Conservation (phyloP, 2,329 filamentous ascomycete genomes). For the Hypoxylon sp. region DNA sequence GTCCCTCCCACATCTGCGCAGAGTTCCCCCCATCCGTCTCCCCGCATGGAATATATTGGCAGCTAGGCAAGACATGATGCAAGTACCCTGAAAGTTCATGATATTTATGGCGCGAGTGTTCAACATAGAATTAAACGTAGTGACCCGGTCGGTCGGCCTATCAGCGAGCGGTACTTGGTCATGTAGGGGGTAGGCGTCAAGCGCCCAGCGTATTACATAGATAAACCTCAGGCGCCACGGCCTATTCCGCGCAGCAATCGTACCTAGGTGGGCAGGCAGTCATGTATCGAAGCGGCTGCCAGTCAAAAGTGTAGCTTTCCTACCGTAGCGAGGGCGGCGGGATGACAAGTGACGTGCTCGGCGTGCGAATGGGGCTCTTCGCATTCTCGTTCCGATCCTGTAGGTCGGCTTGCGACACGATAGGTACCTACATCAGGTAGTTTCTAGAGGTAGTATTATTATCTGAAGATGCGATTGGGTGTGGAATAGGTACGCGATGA, state of each 20-base stretch:
- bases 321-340: slow-evolving; percentile 10
- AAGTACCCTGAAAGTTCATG: slow-evolving; percentile 26
- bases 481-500: too few relatives aligned
- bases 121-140: too few relatives aligned
- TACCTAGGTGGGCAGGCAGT: too few relatives aligned
- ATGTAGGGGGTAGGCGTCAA: neutral
- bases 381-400: slow-evolving; percentile 37
- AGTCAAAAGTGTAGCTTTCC: slow-evolving; percentile 10
- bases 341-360: slow-evolving; percentile 11
- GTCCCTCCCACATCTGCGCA: slow-evolving; percentile 10
- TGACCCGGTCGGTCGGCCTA: too few relatives aligned
- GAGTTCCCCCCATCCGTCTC: slow-evolving; percentile 10
- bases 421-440: neutral
- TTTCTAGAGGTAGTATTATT: neutral
- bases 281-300: slow-evolving; percentile 8
- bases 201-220: slow-evolving; percentile 29
- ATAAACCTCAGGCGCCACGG: slow-evolving; percentile 29
- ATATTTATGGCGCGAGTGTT: slow-evolving; percentile 10
- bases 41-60: slow-evolving; percentile 25
- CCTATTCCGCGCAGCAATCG: slow-evolving; percentile 3
- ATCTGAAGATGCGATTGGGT: neutral
- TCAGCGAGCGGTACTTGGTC: slow-evolving; percentile 10
- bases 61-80: slow-evolving; percentile 25
- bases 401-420: slow-evolving; percentile 36
- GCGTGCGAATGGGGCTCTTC: slow-evolving; percentile 12